These are phyloP conservation scores for Lathyrus tuberosus DNA, from an alignment of 306 rosid species.

Conservation along the genomic window DNA sequence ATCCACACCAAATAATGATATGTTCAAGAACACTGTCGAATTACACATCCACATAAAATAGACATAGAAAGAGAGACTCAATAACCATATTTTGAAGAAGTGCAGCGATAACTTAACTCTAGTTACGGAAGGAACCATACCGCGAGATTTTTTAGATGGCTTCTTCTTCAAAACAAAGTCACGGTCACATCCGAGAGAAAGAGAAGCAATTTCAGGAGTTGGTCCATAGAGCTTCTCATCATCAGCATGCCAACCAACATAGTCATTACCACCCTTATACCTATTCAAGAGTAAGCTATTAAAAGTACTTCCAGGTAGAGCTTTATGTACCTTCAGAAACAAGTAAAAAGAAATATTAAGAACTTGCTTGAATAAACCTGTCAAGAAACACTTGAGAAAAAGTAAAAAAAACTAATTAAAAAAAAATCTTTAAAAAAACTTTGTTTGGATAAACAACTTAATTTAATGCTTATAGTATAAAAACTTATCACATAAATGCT, in stretches of 20 bases:
- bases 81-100: slow-evolving; percentile 1
- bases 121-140: slow-evolving; percentile 46
- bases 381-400: background rate
- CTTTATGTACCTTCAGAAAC: slow-evolving; percentile 72
- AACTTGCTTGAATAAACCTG: background rate
- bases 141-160: slow-evolving; percentile 50
- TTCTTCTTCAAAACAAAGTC: slow-evolving; percentile 82
- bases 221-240: slow-evolving; percentile 88
- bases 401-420: too few species aligned
- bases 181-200: slow-evolving; percentile 86
- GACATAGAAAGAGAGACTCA: background rate
- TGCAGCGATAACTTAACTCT: background rate
- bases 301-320: slow-evolving; percentile 87
- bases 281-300: slow-evolving; percentile 90
- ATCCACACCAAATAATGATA: slow-evolving; percentile 35
- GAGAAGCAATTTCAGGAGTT: slow-evolving; percentile 83
- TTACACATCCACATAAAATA: background rate
- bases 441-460: too few species aligned
- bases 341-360: slow-evolving; percentile 19
- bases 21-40: slow-evolving; percentile 10
- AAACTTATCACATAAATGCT: too few species aligned
- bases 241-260: slow-evolving; percentile 96
- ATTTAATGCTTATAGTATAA: too few species aligned
- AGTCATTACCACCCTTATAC: slow-evolving; percentile 82
- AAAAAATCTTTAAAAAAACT: too few species aligned